Percentiles rank a stretch among this genome's conserved stretches.
Evolutionary conservation across 2,329 filamentous ascomycete genomes (phyloP).

Genomic region (Westerdykella sp.): DNA sequence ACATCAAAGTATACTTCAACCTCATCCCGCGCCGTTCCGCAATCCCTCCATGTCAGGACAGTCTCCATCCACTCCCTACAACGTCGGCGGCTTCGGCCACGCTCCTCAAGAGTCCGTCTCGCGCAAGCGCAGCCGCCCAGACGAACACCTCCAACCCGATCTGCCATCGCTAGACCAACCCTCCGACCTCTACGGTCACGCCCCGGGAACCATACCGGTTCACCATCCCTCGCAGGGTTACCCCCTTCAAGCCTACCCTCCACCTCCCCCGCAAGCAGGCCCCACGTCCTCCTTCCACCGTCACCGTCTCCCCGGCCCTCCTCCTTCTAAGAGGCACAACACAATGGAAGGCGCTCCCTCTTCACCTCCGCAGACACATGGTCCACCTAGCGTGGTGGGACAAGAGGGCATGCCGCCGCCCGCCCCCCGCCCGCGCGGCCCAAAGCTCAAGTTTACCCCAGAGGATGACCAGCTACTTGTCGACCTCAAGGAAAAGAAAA

Average conservation of each 20-base stretch:
- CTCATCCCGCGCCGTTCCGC: constrained; percentile 26
- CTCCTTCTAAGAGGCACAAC: constrained; percentile 60
- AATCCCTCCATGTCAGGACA: constrained; percentile 35
- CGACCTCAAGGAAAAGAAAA: constrained; percentile 90
- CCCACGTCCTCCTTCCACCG: constrained; percentile 50
- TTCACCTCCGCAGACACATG: constrained; percentile 41
- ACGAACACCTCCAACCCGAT: constrained; percentile 35
- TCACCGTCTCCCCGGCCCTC: constrained; percentile 73
- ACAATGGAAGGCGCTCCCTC: constrained; percentile 42
- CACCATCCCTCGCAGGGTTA: constrained; percentile 36
- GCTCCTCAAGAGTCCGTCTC: constrained; percentile 19
- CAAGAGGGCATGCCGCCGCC: constrained; percentile 81
- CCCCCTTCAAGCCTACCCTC: constrained; percentile 33
- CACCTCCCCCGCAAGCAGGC: constrained; percentile 6
- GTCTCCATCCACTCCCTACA: constrained; percentile 31
- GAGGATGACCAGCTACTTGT: constrained; percentile 85
- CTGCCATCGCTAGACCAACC: constrained; percentile 38
- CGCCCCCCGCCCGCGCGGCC: constrained; percentile 72
- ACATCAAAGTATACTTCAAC: constrained; percentile 31
- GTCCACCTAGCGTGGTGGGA: constrained; percentile 78
- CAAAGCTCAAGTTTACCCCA: constrained; percentile 88
- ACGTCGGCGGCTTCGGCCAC: constrained; percentile 29
- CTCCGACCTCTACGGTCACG: constrained; percentile 34
- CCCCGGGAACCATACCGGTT: constrained; percentile 34
- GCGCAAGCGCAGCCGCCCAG: constrained; percentile 42